Conservation (phyloP, 2,329 filamentous ascomycete genomes). For the Trichoderma polysporum region DNA sequence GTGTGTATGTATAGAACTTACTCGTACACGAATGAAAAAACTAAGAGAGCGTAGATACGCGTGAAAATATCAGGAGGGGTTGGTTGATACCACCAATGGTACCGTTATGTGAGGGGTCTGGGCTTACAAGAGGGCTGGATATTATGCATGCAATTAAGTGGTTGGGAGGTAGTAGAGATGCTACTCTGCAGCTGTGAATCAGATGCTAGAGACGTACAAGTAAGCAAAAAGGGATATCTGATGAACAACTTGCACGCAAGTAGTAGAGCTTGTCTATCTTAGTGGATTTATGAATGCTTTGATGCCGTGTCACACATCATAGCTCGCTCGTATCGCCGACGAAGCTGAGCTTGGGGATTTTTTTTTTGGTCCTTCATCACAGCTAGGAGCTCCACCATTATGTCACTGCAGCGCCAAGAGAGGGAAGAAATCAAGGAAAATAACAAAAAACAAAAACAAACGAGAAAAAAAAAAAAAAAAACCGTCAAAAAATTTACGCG, state of each 20-base stretch:
- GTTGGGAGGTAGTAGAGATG: background rate
- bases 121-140: conserved; percentile 10
- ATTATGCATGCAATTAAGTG: conserved; percentile 15
- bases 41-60: background rate
- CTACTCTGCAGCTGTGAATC: background rate
- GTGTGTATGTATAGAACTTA: conserved; percentile 16
- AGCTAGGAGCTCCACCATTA: conserved; percentile 14
- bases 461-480: background rate
- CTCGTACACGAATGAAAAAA: background rate
- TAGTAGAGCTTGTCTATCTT: background rate
- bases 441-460: background rate
- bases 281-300: background rate
- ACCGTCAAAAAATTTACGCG: conserved; percentile 3
- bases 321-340: conserved; percentile 11
- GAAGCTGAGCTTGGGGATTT: background rate
- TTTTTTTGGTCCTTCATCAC: background rate
- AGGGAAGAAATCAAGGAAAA: background rate
- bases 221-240: background rate
- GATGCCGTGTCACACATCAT: background rate
- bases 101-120: background rate
- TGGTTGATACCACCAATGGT: background rate
- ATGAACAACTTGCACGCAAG: background rate
- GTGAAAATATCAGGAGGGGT: background rate
- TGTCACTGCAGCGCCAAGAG: conserved; percentile 19
- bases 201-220: background rate